Evolutionary conservation across 495 filamentous ascomycete species (phyloP), one percentile per base, ranked within the genome.

Genomic region (Talaromyces borbonicus): DNA sequence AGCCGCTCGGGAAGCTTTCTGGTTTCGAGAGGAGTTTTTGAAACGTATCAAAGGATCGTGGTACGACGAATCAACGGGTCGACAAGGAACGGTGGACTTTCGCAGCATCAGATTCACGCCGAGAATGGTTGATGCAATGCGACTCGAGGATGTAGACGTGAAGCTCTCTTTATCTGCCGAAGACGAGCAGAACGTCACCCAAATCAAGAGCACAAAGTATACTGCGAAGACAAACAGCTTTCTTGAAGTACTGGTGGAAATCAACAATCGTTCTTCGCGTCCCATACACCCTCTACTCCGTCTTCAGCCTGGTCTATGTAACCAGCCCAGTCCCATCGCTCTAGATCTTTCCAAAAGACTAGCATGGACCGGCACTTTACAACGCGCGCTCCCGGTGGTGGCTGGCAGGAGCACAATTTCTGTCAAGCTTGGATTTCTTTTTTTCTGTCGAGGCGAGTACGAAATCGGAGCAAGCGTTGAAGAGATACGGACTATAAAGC

Each of bases 1-100:
- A 26, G 77, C 81, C 5, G 81, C 73, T 32, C 75, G 90, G 30
- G 87, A 95, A 65, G 80, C 82, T 1, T 95, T 95, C 61, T 95
- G 90, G 90, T 95, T 87, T 65, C 77, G 90, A 5, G 84, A 93
- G 56, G 83, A 81, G 56, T 72, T 96, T 1, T 72, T 96, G 8
- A 83, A 85, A 48, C 69, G 71, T 16, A 59, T 95, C 2, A 65
- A 65, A 4, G 90, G 80, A 2, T 72, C 67, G 2, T 96, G 90
- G 90, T 75, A 68, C 25, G 83, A 87, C 20, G 50, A 71, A 16
- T 63, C 69, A 1, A 74, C 74, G 0, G 61, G 66, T 1, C 69
- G 86, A 31, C 63, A 68, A 31, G 90, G 90, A 4, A 72, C 71
- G 1, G 75, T 95, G 43, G 86, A 94, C 50, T 65, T 95, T 1